Percentiles rank a stretch among this genome's conserved stretches.
phyloP scores from a whole-genome alignment of 129 eudicot species.

The Flaveria linearis region DNA sequence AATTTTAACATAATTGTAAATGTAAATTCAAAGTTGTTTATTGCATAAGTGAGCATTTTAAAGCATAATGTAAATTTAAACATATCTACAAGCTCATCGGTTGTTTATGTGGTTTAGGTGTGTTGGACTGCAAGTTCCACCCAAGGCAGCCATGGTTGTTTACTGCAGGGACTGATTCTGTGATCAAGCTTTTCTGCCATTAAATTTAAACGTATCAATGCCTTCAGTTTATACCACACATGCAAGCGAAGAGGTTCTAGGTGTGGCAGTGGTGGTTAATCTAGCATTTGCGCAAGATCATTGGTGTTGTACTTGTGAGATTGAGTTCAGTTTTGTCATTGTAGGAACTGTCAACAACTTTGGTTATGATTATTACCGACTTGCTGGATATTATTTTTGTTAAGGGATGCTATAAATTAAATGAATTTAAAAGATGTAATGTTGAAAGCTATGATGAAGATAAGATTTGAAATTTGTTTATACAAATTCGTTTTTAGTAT shows the following conservation, averaged over 20 bases:
- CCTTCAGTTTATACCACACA: constrained; percentile 7
- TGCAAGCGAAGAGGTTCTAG: neutral
- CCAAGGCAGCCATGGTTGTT: constrained; percentile 92
- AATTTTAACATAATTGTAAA: too few species aligned
- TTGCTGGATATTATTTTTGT: neutral
- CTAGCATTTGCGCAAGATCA: constrained; percentile 17
- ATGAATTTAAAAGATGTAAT: neutral
- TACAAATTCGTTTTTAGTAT: too few species aligned
- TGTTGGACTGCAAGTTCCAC: constrained; percentile 85
- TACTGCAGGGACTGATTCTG: constrained; percentile 88
- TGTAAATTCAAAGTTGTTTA: neutral
- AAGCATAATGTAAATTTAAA: neutral
- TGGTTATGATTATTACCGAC: neutral
- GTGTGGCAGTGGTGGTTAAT: neutral
- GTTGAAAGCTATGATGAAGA: too few species aligned
- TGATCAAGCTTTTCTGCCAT: constrained; percentile 75
- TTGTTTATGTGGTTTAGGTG: constrained; percentile 48
- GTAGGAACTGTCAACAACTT: constrained; percentile 20
- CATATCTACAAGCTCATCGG: constrained; percentile 8
- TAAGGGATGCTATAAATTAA: neutral
- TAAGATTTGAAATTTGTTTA: too few species aligned
- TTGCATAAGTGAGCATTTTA: neutral
- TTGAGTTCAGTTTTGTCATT: constrained; percentile 28
- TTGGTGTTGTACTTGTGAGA: constrained; percentile 9
- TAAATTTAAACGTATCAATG: constrained; percentile 19